Base-by-base conservation (phyloP, 2,329 filamentous ascomycete genomes). In the Pseudocercospora macadamiae region DNA sequence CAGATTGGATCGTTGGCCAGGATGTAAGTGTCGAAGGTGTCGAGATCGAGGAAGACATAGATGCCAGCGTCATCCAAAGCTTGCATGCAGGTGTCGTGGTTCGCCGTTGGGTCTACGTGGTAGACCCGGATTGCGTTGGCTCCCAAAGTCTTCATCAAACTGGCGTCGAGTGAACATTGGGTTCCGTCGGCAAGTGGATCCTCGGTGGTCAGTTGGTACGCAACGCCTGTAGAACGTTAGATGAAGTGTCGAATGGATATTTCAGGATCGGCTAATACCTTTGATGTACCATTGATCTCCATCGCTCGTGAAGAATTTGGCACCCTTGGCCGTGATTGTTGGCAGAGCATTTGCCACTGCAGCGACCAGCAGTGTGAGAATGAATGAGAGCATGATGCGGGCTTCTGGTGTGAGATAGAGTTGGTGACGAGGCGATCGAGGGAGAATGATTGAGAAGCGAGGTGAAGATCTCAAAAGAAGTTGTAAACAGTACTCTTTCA, bases 61-160 rank as follows among this genome's bases (percentile, higher is more conserved):
- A 96, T 93, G 57, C 90, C 90, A 39, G 86, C 89, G 67, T 91
- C 85, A 10, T 85, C 86, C 72, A 96, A 90, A 1, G 86, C 87
- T 54, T 81, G 81, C 90, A 96, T 96, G 78, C 91, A 96, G 18
- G 82, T 87, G 58, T 84, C 81, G 74, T 96, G 93, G 72, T 93
- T 79, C 28, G 78, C 85, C 2, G 76, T 73, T 1, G 89, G 78
- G 68, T 96, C 88, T 61, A 96, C 90, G 71, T 96, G 91, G 75
- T 96, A 96, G 59, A 95, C 89, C 57, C 92, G 90, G 69, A 96
- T 91, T 26, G 89, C 83, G 73, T 96, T 96, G 72, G 89, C 85
- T 62, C 90, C 91, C 54, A 96, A 80, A 16, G 86, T 85, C 73
- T 90, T 83, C 89, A 96, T 96, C 70, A 93, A 81, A 14, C 79